Evolutionary conservation across 225 moss, liverwort and hornwort genomes (phyloP), one percentile per base, ranked within the genome.

Genomic region (Bryum argenteum): DNA sequence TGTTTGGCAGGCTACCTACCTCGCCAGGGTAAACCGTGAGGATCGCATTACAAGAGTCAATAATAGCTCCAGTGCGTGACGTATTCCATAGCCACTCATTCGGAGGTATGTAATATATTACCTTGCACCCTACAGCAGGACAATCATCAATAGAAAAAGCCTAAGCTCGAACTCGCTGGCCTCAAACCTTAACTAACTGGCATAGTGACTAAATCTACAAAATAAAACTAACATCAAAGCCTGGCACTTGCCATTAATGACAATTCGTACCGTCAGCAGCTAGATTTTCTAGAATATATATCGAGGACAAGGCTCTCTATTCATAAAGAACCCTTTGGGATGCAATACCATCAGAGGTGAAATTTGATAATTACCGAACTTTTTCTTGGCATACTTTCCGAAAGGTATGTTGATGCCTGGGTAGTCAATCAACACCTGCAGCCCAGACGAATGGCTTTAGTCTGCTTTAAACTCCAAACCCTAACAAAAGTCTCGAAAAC

Each of bases 31-130:
- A 94, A 53, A 87, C 88, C 53, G 90, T 76, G 62, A 94, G 75
- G 59, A 94, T 94, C 10, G 78, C 69, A 78, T 94, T 82, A 67
- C 88, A 90, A 69, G 88, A 77, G 69, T 78, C 70, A 20, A 90
- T 77, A 74, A 94, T 91, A 22, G 70, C 84, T 62, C 65, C 75
- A 53, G 91, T 91, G 63, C 90, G 81, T 54, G 89, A 90, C 38
- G 77, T 85, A 45, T 85, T 94, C 94, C 91, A 94, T 13, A 94
- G 75, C 94, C 94, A 94, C 70, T 94, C 91, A 68, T 94, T 94
- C 6, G 94, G 94, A 41, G 89, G 94, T 63, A 94, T 94, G 69
- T 85, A 91, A 62, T 91, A 94, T 10, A 91, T 61, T 14, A 94
- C 75, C 66, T 85, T 84, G 82, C 90, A 90, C 52, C 87, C 94